Base-by-base conservation (phyloP, 371 early-diverging fungal genomes). In the Batrachochytrium dendrobatidis region DNA sequence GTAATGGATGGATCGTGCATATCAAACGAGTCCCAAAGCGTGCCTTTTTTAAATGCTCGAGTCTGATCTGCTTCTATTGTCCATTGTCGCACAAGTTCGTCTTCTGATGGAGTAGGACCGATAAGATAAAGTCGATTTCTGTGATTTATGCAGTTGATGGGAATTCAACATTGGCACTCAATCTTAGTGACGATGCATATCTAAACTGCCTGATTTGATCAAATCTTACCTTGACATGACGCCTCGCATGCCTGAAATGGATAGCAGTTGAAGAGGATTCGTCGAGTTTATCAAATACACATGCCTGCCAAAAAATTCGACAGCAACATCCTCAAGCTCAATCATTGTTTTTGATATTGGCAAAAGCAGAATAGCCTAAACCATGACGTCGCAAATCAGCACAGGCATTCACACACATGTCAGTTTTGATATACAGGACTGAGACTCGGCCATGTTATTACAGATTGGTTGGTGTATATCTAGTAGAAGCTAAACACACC, bases 1-100 rank as follows among this genome's bases (percentile, higher is more conserved):
- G 49, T 39, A n/a, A 39, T 39, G 39, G 39, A n/a, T n/a, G n/a
- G 39, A 39, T 39, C 39, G 15, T 15, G 12, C 39, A n/a, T 29
- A 48, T 6, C 8, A 48, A 48, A 48, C 12, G 49, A 12, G 8
- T 48, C 49, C 49, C 49, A 48, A 12, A 48, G 49, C 49, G 49
- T 48, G 39, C 39, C 15, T 12, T n/a, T 12, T 39, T 39, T 39
- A 18, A 7, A 24, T 29, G n/a, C 12, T 7, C 49, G 49, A 22
- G 6, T 12, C 24, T 22, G 7, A 7, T 48, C n/a, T 24, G 8
- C 12, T 18, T 8, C 49, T 12, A 12, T 24, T 29, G 8, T 24
- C 49, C 49, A 48, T 7, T 48, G 49, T 29, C 24, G 8, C 12
- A 48, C 49, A 12, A 48, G 49, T 29, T 48, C 12, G 24, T 8